Base-by-base conservation (phyloP, 2,329 filamentous ascomycete genomes). In the Aspergillus latus region DNA sequence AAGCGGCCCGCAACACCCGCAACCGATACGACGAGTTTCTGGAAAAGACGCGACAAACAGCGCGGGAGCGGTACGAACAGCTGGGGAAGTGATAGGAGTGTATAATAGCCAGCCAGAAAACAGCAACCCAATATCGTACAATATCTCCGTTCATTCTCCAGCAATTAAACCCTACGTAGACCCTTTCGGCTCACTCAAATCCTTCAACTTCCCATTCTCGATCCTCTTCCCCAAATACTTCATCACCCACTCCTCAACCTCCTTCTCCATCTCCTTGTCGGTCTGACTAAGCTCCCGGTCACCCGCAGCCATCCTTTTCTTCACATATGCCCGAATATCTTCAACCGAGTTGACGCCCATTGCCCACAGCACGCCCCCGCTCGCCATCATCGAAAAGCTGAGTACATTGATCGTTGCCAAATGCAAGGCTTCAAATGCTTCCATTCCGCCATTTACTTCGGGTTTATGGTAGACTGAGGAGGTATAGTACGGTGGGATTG, bases 401-500 rank as follows among this genome's bases (percentile, higher is more conserved):
- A 86, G 68, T 10, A 94, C 90, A 66, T 96, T 96, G 64, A 97
- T 81, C 0, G 92, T 96, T 0, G 93, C 94, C 36, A 97, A 78
- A 48, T 87, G 89, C 21, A 99, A 78, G 0, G 93, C 93, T 73
- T 96, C 89, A 34, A 88, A 75, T 0, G 93, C 93, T 61, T 97
- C 87, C 39, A 88, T 71, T 1, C 84, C 81, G 6, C 86, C 86
- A 66, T 87, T 88, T 29, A 84, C 80, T 11, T 69, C 61, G 1
- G 72, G 74, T 40, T 74, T 67, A 62, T 74, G 73, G 66, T 66
- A 78, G 50, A 72, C 68, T 72, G 72, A 73, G 80, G 75, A 73
- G 43, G 61, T 78, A 80, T 88, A 96, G 77, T 88, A 93, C 46
- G 82, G 83, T 9, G 92, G 92, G 39, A 84, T 75, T 10, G 84